phyloP scores from a whole-genome alignment of 805 yeast species.

The Ogataea nakhonphanomensis region DNA sequence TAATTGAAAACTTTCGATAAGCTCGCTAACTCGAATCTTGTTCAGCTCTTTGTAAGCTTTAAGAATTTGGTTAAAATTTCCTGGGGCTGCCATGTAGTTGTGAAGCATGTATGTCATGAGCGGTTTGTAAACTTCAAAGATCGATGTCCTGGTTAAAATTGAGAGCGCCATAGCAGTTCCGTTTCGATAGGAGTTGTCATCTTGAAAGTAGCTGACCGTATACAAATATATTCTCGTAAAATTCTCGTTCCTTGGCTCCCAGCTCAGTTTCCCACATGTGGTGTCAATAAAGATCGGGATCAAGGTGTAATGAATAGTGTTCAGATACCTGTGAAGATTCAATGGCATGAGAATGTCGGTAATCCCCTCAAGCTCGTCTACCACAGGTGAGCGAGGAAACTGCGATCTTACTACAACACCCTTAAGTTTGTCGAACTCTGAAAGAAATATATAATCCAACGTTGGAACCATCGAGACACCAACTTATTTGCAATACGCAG shows the following conservation, averaged over 20 bases:
- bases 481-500: constrained; percentile 1
- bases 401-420: constrained; percentile 68
- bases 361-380: constrained; percentile 46
- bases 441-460: constrained; percentile 43
- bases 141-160: constrained; percentile 41
- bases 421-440: constrained; percentile 74
- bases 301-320: constrained; percentile 56
- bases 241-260: constrained; percentile 11
- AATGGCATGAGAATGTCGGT: constrained; percentile 27
- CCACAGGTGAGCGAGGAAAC: constrained; percentile 53
- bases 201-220: constrained; percentile 30
- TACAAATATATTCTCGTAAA: constrained; percentile 25
- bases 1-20: constrained; percentile 20
- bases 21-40: constrained; percentile 27
- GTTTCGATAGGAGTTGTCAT: constrained; percentile 34
- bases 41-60: constrained; percentile 18
- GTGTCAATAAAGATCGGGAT: constrained; percentile 44
- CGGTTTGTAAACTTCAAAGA: constrained; percentile 49
- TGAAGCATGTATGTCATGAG: constrained; percentile 45
- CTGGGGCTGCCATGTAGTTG: constrained; percentile 31
- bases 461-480: constrained; percentile 6
- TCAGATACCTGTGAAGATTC: constrained; percentile 41
- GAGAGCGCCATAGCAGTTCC: constrained; percentile 45
- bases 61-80: constrained; percentile 6
- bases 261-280: constrained; percentile 16